phyloP scores from a whole-genome alignment of 352 stramenopile species.

The Pythium vanterpoolii region DNA sequence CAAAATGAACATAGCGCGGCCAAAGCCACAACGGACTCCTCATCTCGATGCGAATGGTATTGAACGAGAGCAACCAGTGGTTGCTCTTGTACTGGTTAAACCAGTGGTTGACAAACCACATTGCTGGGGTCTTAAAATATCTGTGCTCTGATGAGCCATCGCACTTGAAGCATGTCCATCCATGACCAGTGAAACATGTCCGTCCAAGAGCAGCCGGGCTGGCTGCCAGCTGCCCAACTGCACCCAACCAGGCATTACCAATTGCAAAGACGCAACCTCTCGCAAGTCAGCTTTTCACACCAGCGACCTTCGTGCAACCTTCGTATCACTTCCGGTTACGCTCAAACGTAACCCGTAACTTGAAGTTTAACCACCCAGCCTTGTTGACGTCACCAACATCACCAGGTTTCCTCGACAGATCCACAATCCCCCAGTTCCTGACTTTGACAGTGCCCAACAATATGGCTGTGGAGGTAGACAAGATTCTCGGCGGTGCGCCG shows the following conservation, averaged over 20 bases:
- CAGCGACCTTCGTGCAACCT: constrained; percentile 10
- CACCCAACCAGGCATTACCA: constrained; percentile 10
- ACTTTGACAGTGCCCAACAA: neutral
- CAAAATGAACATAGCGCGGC: too few relatives aligned
- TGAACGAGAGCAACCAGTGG: too few relatives aligned
- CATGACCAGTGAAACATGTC: too few relatives aligned
- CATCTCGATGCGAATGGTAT: too few relatives aligned
- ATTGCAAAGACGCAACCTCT: neutral
- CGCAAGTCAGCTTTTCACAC: constrained; percentile 6
- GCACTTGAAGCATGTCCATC: too few relatives aligned
- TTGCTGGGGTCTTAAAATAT: too few relatives aligned
- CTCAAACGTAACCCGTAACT: constrained; percentile 18
- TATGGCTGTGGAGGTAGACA: constrained; percentile 62
- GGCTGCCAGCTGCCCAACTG: constrained; percentile 5
- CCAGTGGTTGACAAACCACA: too few relatives aligned
- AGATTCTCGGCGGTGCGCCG: constrained; percentile 53
- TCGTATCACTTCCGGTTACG: constrained; percentile 11
- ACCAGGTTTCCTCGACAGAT: neutral
- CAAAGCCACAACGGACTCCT: too few relatives aligned
- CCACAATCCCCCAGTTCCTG: too few relatives aligned
- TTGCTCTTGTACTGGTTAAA: too few relatives aligned
- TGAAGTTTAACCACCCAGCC: constrained; percentile 19
- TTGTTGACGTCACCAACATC: constrained; percentile 21
- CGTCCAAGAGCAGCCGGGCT: neutral
- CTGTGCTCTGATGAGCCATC: too few relatives aligned